A percentile compares a stretch with the other conserved stretches of the same genome.
Conservation (phyloP, 441 rosid genomes). For the Biscutella auriculata region DNA sequence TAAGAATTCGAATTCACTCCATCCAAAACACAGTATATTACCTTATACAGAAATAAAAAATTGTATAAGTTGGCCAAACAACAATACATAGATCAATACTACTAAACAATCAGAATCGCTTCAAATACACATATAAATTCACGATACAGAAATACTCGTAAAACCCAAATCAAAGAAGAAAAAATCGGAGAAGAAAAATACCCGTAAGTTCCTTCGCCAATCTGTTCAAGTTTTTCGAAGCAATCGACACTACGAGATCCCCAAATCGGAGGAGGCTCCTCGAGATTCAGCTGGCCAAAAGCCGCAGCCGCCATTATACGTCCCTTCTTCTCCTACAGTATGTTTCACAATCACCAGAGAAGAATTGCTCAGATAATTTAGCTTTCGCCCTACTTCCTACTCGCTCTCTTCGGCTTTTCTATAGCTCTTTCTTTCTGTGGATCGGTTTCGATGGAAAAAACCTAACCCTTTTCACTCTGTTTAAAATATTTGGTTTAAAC, state of each 20-base stretch:
- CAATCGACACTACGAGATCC: conserved; percentile 90
- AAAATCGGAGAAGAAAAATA: conserved; percentile 1
- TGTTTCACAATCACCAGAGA: not conserved
- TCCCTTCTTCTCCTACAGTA: not conserved
- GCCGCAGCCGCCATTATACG: conserved; percentile 46
- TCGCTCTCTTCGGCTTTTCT: not conserved
- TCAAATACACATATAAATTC: not conserved
- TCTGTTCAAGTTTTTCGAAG: conserved; percentile 82
- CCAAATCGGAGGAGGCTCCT: conserved; percentile 54
- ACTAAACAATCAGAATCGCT: too few species aligned
- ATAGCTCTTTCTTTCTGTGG: too few species aligned
- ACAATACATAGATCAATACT: not conserved
- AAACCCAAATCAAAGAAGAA: not conserved
- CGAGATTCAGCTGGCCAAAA: conserved; percentile 58
- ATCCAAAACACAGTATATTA: not conserved
- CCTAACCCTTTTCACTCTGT: too few species aligned
- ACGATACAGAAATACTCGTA: too few species aligned
- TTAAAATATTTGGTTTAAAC: too few species aligned
- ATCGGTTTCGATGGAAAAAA: too few species aligned
- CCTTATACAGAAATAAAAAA: not conserved
- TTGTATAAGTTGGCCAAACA: not conserved
- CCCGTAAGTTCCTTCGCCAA: conserved; percentile 95
- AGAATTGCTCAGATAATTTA: not conserved
- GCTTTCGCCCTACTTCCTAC: not conserved
- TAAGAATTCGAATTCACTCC: not conserved